Percentiles rank a stretch among this genome's conserved stretches.
These are phyloP conservation scores for Phytopythium ostracodes DNA, from an alignment of 352 stramenopile genomes.

Conservation along the genomic window DNA sequence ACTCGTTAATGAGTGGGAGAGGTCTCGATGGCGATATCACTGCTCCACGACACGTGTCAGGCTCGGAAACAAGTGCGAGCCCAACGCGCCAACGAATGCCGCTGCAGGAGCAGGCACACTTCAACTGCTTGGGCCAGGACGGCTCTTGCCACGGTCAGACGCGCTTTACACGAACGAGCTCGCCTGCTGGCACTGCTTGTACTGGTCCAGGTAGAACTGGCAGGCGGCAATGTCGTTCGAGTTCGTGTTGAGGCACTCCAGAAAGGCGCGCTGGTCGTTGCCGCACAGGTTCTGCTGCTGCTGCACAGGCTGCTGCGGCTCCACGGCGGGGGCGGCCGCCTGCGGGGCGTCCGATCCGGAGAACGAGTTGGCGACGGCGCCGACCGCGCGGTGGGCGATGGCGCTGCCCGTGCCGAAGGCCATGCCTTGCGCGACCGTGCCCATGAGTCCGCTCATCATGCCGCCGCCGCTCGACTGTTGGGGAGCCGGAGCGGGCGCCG, in stretches of 20 bases:
- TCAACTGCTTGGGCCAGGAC: not conserved
- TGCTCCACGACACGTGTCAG: not conserved
- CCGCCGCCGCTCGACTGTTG: conserved; percentile 49
- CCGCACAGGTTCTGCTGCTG: conserved; percentile 58
- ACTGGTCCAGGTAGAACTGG: conserved; percentile 88
- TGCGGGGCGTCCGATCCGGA: conserved; percentile 48
- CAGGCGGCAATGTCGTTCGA: conserved; percentile 84
- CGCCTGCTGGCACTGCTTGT: conserved; percentile 80
- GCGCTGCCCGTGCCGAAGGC: conserved; percentile 97
- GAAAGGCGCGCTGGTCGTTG: conserved; percentile 75
- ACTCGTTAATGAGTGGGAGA: not conserved
- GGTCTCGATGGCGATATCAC: not conserved
- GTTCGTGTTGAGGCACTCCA: conserved; percentile 84
- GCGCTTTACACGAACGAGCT: conserved; percentile 55
- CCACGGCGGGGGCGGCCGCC: conserved; percentile 20
- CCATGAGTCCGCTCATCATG: conserved; percentile 95
- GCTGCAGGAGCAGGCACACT: not conserved
- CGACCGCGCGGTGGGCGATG: conserved; percentile 93
- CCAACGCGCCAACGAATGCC: too few species aligned
- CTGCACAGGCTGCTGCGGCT: conserved; percentile 20
- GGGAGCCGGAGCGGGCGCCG: conserved; percentile 46
- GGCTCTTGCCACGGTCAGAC: not conserved
- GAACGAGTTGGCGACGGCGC: conserved; percentile 70
- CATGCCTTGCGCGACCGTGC: conserved; percentile 96
- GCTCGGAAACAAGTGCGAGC: too few species aligned